Evolutionary conservation across 345 rosid species (phyloP).

Genomic region (Cardiospermum halicacabum): DNA sequence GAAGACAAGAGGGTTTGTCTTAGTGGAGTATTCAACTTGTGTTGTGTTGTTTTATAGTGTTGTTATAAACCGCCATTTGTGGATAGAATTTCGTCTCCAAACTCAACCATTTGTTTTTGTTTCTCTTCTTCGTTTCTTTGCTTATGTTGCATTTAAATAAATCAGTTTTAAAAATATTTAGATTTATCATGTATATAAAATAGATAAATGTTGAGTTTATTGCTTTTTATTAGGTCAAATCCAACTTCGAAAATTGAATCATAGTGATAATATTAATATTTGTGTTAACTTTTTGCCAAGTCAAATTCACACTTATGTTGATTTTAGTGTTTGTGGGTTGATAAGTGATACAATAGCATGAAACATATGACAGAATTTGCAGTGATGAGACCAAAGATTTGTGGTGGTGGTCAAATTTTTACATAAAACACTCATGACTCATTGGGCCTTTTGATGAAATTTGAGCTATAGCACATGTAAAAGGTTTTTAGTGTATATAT

Average conservation of each 20-base stretch:
- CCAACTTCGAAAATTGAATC: not conserved
- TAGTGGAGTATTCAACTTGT: not conserved
- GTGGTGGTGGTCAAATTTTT: no score
- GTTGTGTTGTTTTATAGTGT: not conserved
- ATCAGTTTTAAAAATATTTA: not conserved
- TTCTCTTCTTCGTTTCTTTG: not conserved
- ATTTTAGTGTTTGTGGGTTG: not conserved
- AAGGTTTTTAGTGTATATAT: no score
- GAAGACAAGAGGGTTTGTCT: not conserved
- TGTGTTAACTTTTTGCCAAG: not conserved
- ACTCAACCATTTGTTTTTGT: conserved; percentile 5
- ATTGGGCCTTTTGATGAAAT: no score
- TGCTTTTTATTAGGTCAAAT: not conserved
- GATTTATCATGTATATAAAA: not conserved
- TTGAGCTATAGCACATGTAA: no score
- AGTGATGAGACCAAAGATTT: no score
- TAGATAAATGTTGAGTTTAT: not conserved
- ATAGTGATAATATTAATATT: not conserved
- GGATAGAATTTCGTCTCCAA: conserved; percentile 6
- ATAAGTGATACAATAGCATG: no score
- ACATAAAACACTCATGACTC: no score
- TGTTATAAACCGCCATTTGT: not conserved
- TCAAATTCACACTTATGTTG: not conserved
- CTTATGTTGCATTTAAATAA: not conserved
- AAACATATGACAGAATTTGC: no score